phyloP scores from a whole-genome alignment of 768 basidiomycete genomes.

The Omphalotus guepiniiformis region DNA sequence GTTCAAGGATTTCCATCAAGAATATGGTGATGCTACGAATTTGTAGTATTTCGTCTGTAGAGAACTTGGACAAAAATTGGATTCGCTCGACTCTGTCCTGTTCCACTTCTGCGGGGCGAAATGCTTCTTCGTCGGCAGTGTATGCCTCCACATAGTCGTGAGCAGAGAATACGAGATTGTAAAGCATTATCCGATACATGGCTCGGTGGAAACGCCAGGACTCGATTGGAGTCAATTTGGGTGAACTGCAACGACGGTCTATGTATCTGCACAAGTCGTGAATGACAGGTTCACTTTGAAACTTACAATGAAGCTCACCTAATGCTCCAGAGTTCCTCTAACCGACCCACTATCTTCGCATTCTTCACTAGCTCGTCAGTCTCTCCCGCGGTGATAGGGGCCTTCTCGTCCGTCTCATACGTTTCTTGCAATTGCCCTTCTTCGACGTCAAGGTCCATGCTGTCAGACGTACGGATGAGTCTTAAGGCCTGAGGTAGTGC shows the following conservation, averaged over 20 bases:
- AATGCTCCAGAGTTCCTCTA: neutral
- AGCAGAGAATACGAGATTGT: neutral
- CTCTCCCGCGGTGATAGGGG: neutral
- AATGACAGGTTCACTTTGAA: neutral
- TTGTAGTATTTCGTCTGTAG: neutral
- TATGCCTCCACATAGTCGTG: too few relatives aligned
- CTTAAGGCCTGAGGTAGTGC: neutral
- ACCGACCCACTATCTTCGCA: neutral
- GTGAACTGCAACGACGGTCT: neutral
- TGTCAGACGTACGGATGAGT: neutral
- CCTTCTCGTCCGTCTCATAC: neutral
- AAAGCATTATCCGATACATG: neutral
- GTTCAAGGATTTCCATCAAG: neutral
- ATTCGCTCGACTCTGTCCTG: neutral
- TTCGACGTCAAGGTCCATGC: neutral
- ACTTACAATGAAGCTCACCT: neutral
- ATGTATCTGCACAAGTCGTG: neutral
- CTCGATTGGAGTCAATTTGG: neutral
- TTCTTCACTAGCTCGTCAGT: neutral
- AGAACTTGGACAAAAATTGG: neutral
- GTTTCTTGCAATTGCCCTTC: neutral
- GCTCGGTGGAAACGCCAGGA: neutral
- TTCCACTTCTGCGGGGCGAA: neutral
- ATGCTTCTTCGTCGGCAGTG: neutral
- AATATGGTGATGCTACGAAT: neutral